Percentiles rank a stretch among this genome's conserved stretches.
phyloP scores from a whole-genome alignment of 495 filamentous ascomycete genomes.

The Hypoxylon perforatum region DNA sequence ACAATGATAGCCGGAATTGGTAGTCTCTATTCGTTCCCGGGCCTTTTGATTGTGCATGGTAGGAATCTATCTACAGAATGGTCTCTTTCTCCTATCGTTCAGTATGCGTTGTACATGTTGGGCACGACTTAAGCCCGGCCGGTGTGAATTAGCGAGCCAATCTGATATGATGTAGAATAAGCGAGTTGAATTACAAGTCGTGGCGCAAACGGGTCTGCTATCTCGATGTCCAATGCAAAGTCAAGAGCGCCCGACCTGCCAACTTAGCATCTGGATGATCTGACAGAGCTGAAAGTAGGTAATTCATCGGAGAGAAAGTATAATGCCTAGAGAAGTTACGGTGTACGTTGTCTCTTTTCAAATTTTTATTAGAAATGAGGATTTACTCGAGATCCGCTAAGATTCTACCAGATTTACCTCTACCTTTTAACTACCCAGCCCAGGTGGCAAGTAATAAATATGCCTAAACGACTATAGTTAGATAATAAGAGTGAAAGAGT shows the following conservation, averaged over 20 bases:
- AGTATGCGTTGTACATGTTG: slow-evolving; percentile 17
- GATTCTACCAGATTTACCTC: too few relatives aligned
- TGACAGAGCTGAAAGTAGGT: background rate
- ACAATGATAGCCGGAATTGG: slow-evolving; percentile 30
- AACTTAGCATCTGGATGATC: slow-evolving; percentile 17
- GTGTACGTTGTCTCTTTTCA: too few relatives aligned
- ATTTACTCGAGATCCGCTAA: too few relatives aligned
- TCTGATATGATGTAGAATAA: slow-evolving; percentile 18
- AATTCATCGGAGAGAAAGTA: background rate
- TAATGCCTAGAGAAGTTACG: too few relatives aligned
- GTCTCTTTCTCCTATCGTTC: slow-evolving; percentile 6
- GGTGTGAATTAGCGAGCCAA: slow-evolving; percentile 37
- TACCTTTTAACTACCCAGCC: too few relatives aligned
- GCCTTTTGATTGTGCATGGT: slow-evolving; percentile 26
- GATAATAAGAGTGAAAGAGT: background rate
- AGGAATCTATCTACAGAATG: slow-evolving; percentile 34
- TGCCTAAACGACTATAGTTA: background rate
- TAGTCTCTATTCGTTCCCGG: slow-evolving; percentile 27
- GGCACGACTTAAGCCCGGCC: slow-evolving; percentile 23
- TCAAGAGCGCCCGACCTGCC: slow-evolving; percentile 30
- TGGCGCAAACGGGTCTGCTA: slow-evolving; percentile 9
- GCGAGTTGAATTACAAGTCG: slow-evolving; percentile 31
- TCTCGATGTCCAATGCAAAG: slow-evolving; percentile 29
- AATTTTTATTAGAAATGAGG: too few relatives aligned
- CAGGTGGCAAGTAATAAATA: too few relatives aligned